Conservation (phyloP, 1,284 basidiomycete genomes). For the Irpex lacteus region DNA sequence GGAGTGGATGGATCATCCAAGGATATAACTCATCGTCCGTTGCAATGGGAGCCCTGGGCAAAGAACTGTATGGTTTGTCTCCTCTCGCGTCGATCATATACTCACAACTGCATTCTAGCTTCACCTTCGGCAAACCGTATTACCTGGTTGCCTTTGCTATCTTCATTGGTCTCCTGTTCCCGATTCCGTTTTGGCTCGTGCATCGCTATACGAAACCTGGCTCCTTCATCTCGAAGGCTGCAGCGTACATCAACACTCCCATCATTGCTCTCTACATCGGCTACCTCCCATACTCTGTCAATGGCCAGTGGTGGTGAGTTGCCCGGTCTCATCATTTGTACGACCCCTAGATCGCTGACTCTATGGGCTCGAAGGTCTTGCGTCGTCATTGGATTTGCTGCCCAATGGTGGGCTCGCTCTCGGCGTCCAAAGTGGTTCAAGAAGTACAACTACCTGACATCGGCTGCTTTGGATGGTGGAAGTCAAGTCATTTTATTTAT, state of each 20-base stretch:
- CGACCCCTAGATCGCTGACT: conserved; percentile 23
- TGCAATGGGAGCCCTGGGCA: conserved; percentile 54
- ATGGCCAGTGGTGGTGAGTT: conserved; percentile 40
- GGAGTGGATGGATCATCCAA: conserved; percentile 54
- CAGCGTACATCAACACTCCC: conserved; percentile 49
- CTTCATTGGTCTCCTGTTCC: conserved; percentile 47
- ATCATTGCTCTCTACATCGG: conserved; percentile 51
- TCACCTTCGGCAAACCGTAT: conserved; percentile 41
- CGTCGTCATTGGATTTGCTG: conserved; percentile 42
- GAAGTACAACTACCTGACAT: conserved; percentile 48
- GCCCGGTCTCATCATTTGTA: not conserved
- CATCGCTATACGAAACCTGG: conserved; percentile 38
- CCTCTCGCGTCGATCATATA: not conserved
- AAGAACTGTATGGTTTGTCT: conserved; percentile 37
- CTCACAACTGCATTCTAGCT: conserved; percentile 11
- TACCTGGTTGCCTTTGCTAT: conserved; percentile 47
- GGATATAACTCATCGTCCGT: conserved; percentile 53
- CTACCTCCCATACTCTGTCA: conserved; percentile 54
- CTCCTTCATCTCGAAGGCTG: conserved; percentile 29
- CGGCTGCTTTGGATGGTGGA: conserved; percentile 46
- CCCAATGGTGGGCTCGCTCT: conserved; percentile 48
- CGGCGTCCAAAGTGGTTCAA: conserved; percentile 46
- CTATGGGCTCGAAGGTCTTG: conserved; percentile 34
- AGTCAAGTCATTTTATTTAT: conserved; percentile 47
- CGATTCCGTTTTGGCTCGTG: conserved; percentile 49